These are phyloP conservation scores for Pisolithus tinctorius DNA, from an alignment of 768 basidiomycete genomes.

Conservation along the genomic window DNA sequence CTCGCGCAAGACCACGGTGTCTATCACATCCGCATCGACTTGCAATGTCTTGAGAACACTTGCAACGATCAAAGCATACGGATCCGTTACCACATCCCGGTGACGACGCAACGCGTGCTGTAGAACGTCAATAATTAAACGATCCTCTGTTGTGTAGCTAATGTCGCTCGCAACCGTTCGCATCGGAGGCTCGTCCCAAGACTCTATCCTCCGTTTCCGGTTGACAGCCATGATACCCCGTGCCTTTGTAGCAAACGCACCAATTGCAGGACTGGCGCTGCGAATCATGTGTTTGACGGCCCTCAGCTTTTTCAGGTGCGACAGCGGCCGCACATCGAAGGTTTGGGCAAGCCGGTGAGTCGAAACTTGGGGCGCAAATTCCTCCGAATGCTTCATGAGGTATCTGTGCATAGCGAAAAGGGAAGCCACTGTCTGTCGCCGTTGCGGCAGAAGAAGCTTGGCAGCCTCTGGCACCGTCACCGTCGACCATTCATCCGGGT, in stretches of 20 bases:
- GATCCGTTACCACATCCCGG: slow-evolving; percentile 52
- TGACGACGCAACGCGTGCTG: slow-evolving; percentile 41
- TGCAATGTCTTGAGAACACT: slow-evolving; percentile 54
- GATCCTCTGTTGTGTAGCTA: slow-evolving; percentile 48
- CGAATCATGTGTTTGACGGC: slow-evolving; percentile 45
- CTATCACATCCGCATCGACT: slow-evolving; percentile 23
- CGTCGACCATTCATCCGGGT: slow-evolving; percentile 46
- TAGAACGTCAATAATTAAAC: slow-evolving; percentile 53
- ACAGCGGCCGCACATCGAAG: slow-evolving; percentile 59
- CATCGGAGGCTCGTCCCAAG: slow-evolving; percentile 26
- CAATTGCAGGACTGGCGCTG: slow-evolving; percentile 32
- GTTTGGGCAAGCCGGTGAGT: slow-evolving; percentile 41
- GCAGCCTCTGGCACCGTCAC: slow-evolving; percentile 53
- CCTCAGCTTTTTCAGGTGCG: slow-evolving; percentile 47
- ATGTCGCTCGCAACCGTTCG: slow-evolving; percentile 18
- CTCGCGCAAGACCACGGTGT: slow-evolving; percentile 29
- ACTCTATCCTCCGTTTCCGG: slow-evolving; percentile 21
- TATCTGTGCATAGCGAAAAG: slow-evolving; percentile 52
- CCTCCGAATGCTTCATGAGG: slow-evolving; percentile 46
- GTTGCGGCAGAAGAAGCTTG: slow-evolving; percentile 31
- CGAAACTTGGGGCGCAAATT: slow-evolving; percentile 46
- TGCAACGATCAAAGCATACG: slow-evolving; percentile 46
- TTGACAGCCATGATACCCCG: slow-evolving; percentile 33
- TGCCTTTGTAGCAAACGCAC: slow-evolving; percentile 47
- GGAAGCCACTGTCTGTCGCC: slow-evolving; percentile 27